Evolutionary conservation across 495 filamentous ascomycete genomes (phyloP).

Genomic region (Sabuloglossum arenarium): DNA sequence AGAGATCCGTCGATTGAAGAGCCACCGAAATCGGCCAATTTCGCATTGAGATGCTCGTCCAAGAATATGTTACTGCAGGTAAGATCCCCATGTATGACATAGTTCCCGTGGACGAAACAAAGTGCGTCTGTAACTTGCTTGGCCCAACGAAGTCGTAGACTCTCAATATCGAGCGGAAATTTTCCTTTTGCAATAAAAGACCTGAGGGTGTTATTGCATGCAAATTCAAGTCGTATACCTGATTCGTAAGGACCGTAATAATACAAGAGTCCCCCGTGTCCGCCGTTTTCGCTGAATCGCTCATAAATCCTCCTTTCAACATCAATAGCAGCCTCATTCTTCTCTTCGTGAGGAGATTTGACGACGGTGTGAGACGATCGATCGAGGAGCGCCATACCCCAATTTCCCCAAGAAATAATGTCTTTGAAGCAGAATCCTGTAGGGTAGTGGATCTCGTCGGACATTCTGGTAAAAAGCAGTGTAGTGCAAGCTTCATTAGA

Average conservation of each 20-base stretch:
- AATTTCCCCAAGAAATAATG: not conserved
- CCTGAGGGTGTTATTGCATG: not conserved
- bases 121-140: not conserved
- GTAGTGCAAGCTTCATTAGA: not conserved
- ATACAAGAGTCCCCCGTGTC: not conserved
- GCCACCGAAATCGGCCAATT: not conserved
- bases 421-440: not conserved
- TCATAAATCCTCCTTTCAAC: not conserved
- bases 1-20: conserved; percentile 2
- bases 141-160: not conserved
- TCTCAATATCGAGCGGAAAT: not conserved
- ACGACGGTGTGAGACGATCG: not conserved
- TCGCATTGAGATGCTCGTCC: conserved; percentile 1
- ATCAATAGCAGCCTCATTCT: not conserved
- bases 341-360: not conserved
- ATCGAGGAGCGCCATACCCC: not conserved
- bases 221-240: not conserved
- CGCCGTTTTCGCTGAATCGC: not conserved
- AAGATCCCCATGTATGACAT: not conserved
- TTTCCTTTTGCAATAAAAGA: not conserved
- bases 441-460: not conserved
- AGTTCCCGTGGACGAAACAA: not conserved
- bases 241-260: not conserved
- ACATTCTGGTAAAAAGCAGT: not conserved
- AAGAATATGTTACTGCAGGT: conserved; percentile 1